Base-by-base conservation (phyloP, 768 basidiomycete species). In the Lactifluus piperatus region DNA sequence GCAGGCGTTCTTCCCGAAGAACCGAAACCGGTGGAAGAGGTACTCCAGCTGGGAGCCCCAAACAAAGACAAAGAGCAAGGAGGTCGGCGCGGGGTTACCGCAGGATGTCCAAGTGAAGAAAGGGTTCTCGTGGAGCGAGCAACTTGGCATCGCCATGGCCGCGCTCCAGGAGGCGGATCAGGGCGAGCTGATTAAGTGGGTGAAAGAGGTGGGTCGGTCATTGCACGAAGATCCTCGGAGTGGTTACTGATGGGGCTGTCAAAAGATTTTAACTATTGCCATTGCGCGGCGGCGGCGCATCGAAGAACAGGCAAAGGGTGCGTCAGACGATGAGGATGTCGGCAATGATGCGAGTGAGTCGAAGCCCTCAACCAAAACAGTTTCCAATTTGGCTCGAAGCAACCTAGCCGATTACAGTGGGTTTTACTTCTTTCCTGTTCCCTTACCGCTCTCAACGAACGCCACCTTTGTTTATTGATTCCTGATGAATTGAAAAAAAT, bases 1-100 rank as follows among this genome's bases (percentile, higher is more conserved):
- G 2, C 65, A 93, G 91, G 84, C 85, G 9, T 91, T 91, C 77
- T 94, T 88, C 75, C 91, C 91, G 14, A 94, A 90, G 76, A 91
- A 90, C 71, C 80, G 87, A 64, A 83, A 85, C 16, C 76, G 86
- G 65, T 94, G 92, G 88, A 92, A 93, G 72, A 81, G 83, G 66
- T 88, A 79, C 68, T 91, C 89, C 8, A 88, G 84, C 64, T 86
- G 83, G 81, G 79, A 86, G 71, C 84, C 85, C 0, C 76, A 77
- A 39, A 64, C 63, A 62, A 84, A 72, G 65, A 73, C 64, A 68
- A 70, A 70, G 53, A 73, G 72, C 56, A 67, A 68, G 41, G 72
- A 76, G 50, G 69, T 70, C 51, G 80, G 81, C 62, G 73, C 68
- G 13, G 70, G 71, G 50, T 77, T 77, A 69, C 79, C 83, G 39